Evolutionary conservation across 73 alveolate species (phyloP), one percentile per base, ranked within the genome.

Genomic region (Paramecium caudatum): DNA sequence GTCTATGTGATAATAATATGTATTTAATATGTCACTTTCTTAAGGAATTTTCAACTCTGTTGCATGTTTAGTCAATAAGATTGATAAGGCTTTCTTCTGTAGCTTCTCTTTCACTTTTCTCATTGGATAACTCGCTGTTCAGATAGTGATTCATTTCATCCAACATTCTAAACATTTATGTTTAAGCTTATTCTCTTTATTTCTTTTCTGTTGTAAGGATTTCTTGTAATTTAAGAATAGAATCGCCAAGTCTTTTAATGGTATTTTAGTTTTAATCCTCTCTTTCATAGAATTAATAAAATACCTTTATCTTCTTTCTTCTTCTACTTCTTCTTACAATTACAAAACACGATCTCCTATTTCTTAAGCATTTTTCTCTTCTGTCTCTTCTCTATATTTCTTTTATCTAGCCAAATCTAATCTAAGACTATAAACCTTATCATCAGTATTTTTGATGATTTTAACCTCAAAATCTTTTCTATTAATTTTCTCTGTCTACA

Each of bases 321-420:
- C 91, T 47, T 90, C 94, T 12, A 90, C 93, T 43, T 78, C 87
- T 8, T 47, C 68, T 19, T 90, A 32, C 17, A 90, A 78, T 21
- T 50, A 34, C 6, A 36, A 21, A 5, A 90, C 46, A 17, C 62
- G 37, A 43, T 80, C 93, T 90, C 82, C 91, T 9, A 90, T 46
- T 17, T 90, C 91, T 15, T 47, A 32, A 17, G 90, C 62, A 21
- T 90, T 90, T 80, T 90, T 65, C 21, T 90, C 94, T 21, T 41
- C 65, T 8, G 87, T 49, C 37, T 90, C 94, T 88, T 95, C 97
- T 80, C 98, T 93, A 1, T 81, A 62, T 83, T 95, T 94, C 93
- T 93, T 93, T 47, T 95, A 96, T 82, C 93, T 93, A 13, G 98
- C 97, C 37, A 95, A 45, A 74, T 95, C 98, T 33, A 93, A 90